Conservation (phyloP, 2,329 filamentous ascomycete genomes). For the Cladophialophora immunda region DNA sequence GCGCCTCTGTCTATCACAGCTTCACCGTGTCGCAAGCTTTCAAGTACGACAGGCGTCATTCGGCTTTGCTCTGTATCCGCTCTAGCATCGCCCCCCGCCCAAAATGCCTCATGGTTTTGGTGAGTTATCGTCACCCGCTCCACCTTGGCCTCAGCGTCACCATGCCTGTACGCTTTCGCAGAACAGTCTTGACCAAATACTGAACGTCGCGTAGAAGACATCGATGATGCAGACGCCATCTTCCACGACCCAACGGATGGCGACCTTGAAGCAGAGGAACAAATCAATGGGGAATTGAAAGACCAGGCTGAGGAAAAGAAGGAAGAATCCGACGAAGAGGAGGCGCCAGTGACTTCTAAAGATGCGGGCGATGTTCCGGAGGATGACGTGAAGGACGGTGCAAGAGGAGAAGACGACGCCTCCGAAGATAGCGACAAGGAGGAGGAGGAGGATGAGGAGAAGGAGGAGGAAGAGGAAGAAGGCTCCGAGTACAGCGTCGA, state of each 20-base stretch:
- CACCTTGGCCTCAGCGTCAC: background rate
- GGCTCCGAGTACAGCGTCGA: constrained; percentile 30
- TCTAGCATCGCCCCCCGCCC: background rate
- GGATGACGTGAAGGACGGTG: constrained; percentile 45
- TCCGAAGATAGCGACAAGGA: constrained; percentile 49
- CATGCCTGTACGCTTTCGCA: background rate
- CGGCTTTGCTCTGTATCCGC: background rate
- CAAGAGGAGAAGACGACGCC: constrained; percentile 50
- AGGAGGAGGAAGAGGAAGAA: constrained; percentile 8
- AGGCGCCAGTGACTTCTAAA: constrained; percentile 27
- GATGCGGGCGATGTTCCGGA: constrained; percentile 50
- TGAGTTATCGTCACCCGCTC: background rate
- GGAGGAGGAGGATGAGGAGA: constrained; percentile 27
- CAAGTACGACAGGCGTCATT: background rate
- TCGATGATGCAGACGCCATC: constrained; percentile 11
- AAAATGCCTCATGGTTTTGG: constrained; percentile 14
- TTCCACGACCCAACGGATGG: constrained; percentile 15
- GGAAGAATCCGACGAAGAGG: constrained; percentile 47
- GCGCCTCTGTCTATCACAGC: background rate
- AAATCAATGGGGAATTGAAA: constrained; percentile 36
- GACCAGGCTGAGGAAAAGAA: constrained; percentile 44
- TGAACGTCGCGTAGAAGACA: constrained; percentile 15
- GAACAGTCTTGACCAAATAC: background rate
- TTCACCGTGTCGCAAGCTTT: background rate
- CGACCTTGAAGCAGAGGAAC: constrained; percentile 28